A percentile compares a stretch with the other conserved stretches of the same genome.
Conservation (phyloP, 2,329 filamentous ascomycete genomes). For the Claviceps sp. region DNA sequence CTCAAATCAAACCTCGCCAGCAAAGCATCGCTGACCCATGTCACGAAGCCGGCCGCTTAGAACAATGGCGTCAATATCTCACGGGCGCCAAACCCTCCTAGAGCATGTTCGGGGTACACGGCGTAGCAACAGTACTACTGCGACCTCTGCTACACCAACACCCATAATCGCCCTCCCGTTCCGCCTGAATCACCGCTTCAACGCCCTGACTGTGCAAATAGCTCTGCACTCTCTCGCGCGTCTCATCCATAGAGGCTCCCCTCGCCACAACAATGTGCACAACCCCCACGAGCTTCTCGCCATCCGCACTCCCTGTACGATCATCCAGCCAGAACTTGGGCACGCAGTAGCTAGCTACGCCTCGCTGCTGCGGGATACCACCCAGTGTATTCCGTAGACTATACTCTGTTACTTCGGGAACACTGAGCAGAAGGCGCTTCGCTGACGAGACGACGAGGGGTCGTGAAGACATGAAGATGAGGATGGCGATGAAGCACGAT, state of each 20-base stretch:
- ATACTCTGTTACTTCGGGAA: constrained; percentile 79
- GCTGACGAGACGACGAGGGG: constrained; percentile 80
- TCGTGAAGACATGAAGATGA: constrained; percentile 86
- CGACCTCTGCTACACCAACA: constrained; percentile 42
- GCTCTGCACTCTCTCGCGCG: constrained; percentile 59
- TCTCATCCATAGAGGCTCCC: constrained; percentile 65
- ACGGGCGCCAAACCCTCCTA: constrained; percentile 10
- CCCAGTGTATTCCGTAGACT: constrained; percentile 73
- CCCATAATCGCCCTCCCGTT: constrained; percentile 60
- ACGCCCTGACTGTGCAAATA: constrained; percentile 61
- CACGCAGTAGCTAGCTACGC: constrained; percentile 73
- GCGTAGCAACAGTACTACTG: constrained; percentile 13
- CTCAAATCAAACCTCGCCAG: not conserved
- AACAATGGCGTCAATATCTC: not conserved
- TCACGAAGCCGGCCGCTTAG: not conserved
- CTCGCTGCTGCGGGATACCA: constrained; percentile 67
- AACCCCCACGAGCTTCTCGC: constrained; percentile 56
- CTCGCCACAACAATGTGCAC: constrained; percentile 73
- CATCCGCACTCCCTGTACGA: constrained; percentile 28
- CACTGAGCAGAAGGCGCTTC: constrained; percentile 66
- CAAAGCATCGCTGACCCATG: not conserved
- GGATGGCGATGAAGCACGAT: constrained; percentile 80
- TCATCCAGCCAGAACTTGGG: constrained; percentile 93
- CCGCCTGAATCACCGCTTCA: constrained; percentile 77
- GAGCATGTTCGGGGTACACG: constrained; percentile 21